A percentile compares a stretch with the other conserved stretches of the same genome.
These are phyloP conservation scores for Microglena sp. DNA, from an alignment of 139 green algal genomes.

Conservation along the genomic window DNA sequence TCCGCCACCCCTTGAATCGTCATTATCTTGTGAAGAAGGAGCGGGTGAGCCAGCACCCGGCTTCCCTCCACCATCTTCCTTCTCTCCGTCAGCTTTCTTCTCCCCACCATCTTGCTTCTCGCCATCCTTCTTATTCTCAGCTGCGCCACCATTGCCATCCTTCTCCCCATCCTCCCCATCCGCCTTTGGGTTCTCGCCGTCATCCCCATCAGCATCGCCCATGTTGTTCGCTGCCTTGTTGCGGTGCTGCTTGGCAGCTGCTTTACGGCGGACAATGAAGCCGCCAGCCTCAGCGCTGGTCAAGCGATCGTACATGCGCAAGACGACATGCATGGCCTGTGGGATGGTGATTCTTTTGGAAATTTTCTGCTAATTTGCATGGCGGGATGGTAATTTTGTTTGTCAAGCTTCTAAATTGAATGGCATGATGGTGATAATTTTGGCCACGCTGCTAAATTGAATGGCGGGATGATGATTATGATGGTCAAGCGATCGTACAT, in stretches of 20 bases:
- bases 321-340: conserved; percentile 40
- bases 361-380: no score
- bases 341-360: no score
- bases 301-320: conserved; percentile 53
- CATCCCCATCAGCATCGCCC: neutral
- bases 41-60: no score
- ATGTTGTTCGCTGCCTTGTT: neutral
- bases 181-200: neutral
- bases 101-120: conserved; percentile 8
- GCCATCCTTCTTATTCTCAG: conserved; percentile 9
- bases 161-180: conserved; percentile 1
- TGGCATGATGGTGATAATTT: no score
- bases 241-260: neutral
- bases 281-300: conserved; percentile 19
- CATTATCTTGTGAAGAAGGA: no score
- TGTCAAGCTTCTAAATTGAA: no score
- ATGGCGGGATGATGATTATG: no score
- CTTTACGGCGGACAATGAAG: conserved; percentile 21
- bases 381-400: no score
- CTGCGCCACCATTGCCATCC: neutral
- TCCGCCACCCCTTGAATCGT: neutral
- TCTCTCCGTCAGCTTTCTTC: conserved; percentile 5
- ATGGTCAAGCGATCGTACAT: conserved; percentile 11
- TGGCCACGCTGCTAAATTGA: no score
- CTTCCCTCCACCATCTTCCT: conserved; percentile 6